These are phyloP conservation scores for Phialocephala sp. DNA, from an alignment of 2,329 filamentous ascomycete species.

Conservation along the genomic window DNA sequence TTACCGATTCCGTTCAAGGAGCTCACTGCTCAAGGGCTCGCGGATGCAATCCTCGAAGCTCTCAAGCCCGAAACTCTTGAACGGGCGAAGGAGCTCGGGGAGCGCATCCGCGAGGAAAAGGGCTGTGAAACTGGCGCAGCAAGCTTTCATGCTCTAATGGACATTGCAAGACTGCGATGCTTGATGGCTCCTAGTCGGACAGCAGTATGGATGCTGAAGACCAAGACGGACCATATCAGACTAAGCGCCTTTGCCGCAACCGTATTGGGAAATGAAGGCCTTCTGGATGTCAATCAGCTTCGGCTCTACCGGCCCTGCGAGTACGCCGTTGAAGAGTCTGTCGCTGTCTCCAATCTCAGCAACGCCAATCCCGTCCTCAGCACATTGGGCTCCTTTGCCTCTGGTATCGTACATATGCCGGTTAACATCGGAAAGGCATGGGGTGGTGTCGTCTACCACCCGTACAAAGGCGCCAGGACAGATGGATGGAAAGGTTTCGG, in stretches of 20 bases:
- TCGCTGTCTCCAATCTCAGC: conserved; percentile 25
- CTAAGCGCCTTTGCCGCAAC: conserved; percentile 69
- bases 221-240: conserved; percentile 54
- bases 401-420: conserved; percentile 24
- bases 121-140: conserved; percentile 69
- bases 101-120: conserved; percentile 63
- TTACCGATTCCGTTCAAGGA: conserved; percentile 71
- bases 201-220: conserved; percentile 53
- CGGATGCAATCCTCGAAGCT: conserved; percentile 70
- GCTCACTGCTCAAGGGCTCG: conserved; percentile 65
- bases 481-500: conserved; percentile 26
- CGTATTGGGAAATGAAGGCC: conserved; percentile 59
- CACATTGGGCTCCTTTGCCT: conserved; percentile 29
- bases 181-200: conserved; percentile 61
- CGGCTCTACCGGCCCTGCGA: conserved; percentile 19
- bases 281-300: conserved; percentile 23
- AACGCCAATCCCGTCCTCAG: conserved; percentile 29
- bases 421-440: conserved; percentile 29
- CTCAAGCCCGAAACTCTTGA: conserved; percentile 62
- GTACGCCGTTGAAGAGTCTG: conserved; percentile 24
- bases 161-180: conserved; percentile 58
- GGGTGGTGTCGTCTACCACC: conserved; percentile 25
- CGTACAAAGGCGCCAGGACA: conserved; percentile 26
- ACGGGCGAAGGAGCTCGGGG: conserved; percentile 60
- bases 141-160: conserved; percentile 58